These are phyloP conservation scores for Diaporthe nobilis DNA, from an alignment of 2,329 filamentous ascomycete genomes.

Conservation along the genomic window DNA sequence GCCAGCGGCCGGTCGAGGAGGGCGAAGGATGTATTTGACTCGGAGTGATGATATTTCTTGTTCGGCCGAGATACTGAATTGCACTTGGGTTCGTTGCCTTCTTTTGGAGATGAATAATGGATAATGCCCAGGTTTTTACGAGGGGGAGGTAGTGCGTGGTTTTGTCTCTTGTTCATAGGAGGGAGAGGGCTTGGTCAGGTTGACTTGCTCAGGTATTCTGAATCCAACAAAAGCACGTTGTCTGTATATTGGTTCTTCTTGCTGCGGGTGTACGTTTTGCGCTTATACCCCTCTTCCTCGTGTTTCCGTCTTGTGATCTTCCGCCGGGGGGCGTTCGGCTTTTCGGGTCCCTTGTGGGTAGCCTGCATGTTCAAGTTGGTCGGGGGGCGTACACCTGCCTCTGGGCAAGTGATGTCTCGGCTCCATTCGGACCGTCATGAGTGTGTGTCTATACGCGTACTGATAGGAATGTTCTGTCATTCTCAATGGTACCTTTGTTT, in stretches of 20 bases:
- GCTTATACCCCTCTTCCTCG: background rate
- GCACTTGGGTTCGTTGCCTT: slow-evolving; percentile 2
- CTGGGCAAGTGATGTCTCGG: too few relatives aligned
- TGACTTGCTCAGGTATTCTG: background rate
- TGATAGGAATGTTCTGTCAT: too few relatives aligned
- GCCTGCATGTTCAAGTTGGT: too few relatives aligned
- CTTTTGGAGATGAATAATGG: slow-evolving; percentile 29
- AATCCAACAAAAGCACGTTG: slow-evolving; percentile 18
- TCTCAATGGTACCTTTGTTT: too few relatives aligned
- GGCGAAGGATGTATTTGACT: slow-evolving; percentile 39
- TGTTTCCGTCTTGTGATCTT: background rate
- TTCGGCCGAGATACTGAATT: slow-evolving; percentile 8
- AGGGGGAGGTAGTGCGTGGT: background rate
- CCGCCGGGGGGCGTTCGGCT: too few relatives aligned
- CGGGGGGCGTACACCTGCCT: too few relatives aligned
- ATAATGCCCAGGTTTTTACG: slow-evolving; percentile 16
- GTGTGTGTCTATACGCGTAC: too few relatives aligned
- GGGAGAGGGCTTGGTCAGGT: background rate
- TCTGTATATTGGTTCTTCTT: background rate
- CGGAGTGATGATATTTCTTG: slow-evolving; percentile 8
- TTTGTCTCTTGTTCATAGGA: background rate
- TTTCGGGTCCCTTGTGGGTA: too few relatives aligned
- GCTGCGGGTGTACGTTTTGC: background rate
- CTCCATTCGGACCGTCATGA: too few relatives aligned
- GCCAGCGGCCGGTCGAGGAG: slow-evolving; percentile 34